A percentile compares a stretch with the other conserved stretches of the same genome.
These are phyloP conservation scores for bread wheat (Triticum aestivum) DNA, from an alignment of 176 grass and related monocot genomes.

Conservation along the genomic window IWGSC_CS_RefSeq_v2.1 NC_057800.1:189800089-189800588, in stretches of 20 bases:
- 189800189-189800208: background rate
- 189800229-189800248: background rate
- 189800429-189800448: background rate
- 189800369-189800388: background rate
- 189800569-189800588: background rate
- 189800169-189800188: background rate
- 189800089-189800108: constrained; percentile 35
- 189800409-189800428: background rate
- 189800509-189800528: background rate
- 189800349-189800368: background rate
- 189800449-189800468: background rate
- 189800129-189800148: background rate
- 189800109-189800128: background rate
- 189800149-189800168: background rate
- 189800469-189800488: background rate
- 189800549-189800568: background rate
- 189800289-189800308: background rate
- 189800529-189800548: background rate
- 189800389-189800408: background rate
- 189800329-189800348: background rate
- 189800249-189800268: background rate
- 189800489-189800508: background rate
- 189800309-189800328: background rate
- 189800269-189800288: background rate
- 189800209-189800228: background rate